A percentile compares a stretch with the other conserved stretches of the same genome.
Conservation (phyloP, 306 rosid species). For the Trichosanthes truncata region DNA sequence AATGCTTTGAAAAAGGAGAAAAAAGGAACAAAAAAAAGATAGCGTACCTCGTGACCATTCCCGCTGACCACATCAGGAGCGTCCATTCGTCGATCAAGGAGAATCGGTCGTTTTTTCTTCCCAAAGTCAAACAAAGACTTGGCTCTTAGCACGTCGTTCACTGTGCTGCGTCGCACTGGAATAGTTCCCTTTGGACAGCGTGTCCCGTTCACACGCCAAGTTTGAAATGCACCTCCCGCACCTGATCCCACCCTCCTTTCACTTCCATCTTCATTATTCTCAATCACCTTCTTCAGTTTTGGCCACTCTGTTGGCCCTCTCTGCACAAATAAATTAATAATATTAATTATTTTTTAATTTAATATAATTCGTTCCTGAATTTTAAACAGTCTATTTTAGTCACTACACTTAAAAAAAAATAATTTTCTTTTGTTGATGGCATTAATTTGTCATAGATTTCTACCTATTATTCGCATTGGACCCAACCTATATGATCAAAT, state of each 20-base stretch:
- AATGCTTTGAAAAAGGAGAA: not conserved
- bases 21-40: not conserved
- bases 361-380: not conserved
- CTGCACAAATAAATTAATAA: conserved; percentile 20
- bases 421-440: no score
- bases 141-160: conserved; percentile 54
- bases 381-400: not conserved
- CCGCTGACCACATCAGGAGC: conserved; percentile 63
- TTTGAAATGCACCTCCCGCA: conserved; percentile 36
- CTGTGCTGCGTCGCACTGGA: conserved; percentile 61
- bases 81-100: conserved; percentile 15
- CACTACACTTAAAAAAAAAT: no score
- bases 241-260: not conserved
- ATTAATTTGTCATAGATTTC: no score
- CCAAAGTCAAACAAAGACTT: conserved; percentile 78
- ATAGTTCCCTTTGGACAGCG: conserved; percentile 73
- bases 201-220: conserved; percentile 83
- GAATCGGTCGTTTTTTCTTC: conserved; percentile 36
- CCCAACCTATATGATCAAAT: no score
- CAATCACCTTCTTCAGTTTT: conserved; percentile 17
- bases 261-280: not conserved
- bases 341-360: not conserved
- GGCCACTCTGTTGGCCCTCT: conserved; percentile 52
- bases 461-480: no score
- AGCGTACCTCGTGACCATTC: conserved; percentile 80